Conservation (phyloP, 75 land plant genomes). For the Gnetum montanum region DNA sequence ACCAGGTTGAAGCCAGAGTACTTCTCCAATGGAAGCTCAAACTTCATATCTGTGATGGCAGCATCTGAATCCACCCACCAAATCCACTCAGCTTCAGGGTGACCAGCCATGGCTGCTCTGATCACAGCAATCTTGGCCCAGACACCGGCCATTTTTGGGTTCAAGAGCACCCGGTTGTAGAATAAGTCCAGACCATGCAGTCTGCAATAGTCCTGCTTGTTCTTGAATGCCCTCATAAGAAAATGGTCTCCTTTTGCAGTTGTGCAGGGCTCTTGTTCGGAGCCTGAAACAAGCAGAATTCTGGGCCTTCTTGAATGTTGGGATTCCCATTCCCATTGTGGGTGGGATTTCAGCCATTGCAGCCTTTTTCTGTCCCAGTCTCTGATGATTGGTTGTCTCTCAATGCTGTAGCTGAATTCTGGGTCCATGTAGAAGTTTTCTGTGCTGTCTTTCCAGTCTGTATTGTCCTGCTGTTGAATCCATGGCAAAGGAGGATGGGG, state of each 20-base stretch:
- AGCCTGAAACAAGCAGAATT: background rate
- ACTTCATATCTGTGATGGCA: slow-evolving; percentile 74
- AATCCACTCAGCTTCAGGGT: slow-evolving; percentile 83
- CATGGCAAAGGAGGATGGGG: too few relatives aligned
- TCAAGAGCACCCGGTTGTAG: slow-evolving; percentile 64
- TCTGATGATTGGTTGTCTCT: too few relatives aligned
- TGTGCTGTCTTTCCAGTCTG: too few relatives aligned
- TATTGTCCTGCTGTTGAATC: too few relatives aligned
- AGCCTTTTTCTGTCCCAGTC: too few relatives aligned
- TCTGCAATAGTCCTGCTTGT: slow-evolving; percentile 80
- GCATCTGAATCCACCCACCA: slow-evolving; percentile 95
- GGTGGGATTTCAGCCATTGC: background rate
- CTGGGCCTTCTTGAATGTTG: background rate
- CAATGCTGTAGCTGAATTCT: too few relatives aligned
- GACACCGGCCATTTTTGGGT: slow-evolving; percentile 35
- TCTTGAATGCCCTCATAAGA: slow-evolving; percentile 68
- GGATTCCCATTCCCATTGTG: background rate
- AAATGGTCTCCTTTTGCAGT: slow-evolving; percentile 70
- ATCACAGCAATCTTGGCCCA: slow-evolving; percentile 70
- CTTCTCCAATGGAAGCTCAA: slow-evolving; percentile 46
- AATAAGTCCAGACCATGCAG: slow-evolving; percentile 59
- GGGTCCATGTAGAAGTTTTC: too few relatives aligned
- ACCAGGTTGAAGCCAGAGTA: slow-evolving; percentile 56
- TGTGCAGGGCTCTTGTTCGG: slow-evolving; percentile 39
- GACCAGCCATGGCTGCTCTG: slow-evolving; percentile 56